phyloP scores from a whole-genome alignment of 2,329 filamentous ascomycete species.

The Exserohilum turcica region DNA sequence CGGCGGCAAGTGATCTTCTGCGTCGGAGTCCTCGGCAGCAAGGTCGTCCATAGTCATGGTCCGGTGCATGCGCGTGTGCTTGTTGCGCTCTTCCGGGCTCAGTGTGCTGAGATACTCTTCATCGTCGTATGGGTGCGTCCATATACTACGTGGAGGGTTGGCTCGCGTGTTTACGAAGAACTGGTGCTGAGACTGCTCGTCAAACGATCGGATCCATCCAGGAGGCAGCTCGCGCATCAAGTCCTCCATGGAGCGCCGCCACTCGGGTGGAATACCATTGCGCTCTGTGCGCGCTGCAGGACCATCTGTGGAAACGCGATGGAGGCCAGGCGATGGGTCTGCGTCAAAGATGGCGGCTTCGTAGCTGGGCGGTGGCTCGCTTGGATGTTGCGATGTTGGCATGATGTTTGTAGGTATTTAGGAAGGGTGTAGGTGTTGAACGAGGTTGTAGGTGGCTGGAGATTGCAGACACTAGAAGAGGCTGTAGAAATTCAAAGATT shows the following conservation, averaged over 20 bases:
- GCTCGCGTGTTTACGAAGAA: slow-evolving; percentile 66
- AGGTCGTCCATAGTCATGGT: slow-evolving; percentile 52
- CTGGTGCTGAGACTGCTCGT: slow-evolving; percentile 60
- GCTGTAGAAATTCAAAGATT: too few relatives aligned
- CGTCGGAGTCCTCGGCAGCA: slow-evolving; percentile 50
- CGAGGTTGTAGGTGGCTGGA: too few relatives aligned
- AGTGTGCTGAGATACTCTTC: slow-evolving; percentile 58
- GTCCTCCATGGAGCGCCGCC: slow-evolving; percentile 66
- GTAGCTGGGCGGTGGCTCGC: slow-evolving; percentile 43
- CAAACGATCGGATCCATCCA: slow-evolving; percentile 64
- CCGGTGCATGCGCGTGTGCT: slow-evolving; percentile 48
- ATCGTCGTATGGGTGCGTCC: slow-evolving; percentile 67
- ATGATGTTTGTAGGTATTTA: slow-evolving; percentile 11
- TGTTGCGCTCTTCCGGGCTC: slow-evolving; percentile 55
- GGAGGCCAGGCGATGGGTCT: slow-evolving; percentile 28
- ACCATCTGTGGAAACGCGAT: slow-evolving; percentile 39
- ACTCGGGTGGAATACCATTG: slow-evolving; percentile 60
- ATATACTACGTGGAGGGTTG: slow-evolving; percentile 62
- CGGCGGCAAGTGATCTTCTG: slow-evolving; percentile 31
- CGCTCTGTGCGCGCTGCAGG: slow-evolving; percentile 44
- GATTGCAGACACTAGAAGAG: too few relatives aligned
- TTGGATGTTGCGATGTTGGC: slow-evolving; percentile 29
- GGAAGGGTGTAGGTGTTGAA: too few relatives aligned
- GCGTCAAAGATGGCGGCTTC: slow-evolving; percentile 37
- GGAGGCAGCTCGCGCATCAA: slow-evolving; percentile 59